Percentiles rank a stretch among this genome's conserved stretches.
Conservation (phyloP, 2,329 filamentous ascomycete genomes). For the Clarireedia paspali region DNA sequence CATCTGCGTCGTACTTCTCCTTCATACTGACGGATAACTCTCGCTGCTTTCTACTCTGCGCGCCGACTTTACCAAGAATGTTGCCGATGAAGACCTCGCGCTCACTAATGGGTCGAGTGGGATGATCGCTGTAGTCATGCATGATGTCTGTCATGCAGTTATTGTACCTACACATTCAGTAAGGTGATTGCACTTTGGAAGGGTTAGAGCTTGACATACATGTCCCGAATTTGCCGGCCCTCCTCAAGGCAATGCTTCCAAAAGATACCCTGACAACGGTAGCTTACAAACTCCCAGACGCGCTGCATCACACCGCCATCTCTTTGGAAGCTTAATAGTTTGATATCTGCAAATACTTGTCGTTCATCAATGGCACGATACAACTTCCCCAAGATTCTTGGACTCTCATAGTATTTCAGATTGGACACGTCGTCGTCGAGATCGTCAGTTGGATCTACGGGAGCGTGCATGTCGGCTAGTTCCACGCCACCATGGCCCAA, state of each 20-base stretch:
- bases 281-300: conserved; percentile 35
- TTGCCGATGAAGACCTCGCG: conserved; percentile 49
- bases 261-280: conserved; percentile 27
- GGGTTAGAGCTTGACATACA: conserved; percentile 32
- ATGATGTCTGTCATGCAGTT: conserved; percentile 41
- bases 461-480: conserved; percentile 1
- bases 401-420: conserved; percentile 55
- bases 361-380: conserved; percentile 69
- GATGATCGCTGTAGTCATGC: conserved; percentile 35
- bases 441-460: conserved; percentile 32
- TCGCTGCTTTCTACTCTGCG: conserved; percentile 32
- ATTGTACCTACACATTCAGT: conserved; percentile 38
- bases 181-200: background rate
- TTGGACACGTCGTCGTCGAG: conserved; percentile 41
- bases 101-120: conserved; percentile 37
- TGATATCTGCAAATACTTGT: conserved; percentile 42
- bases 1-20: conserved; percentile 35
- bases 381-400: conserved; percentile 61
- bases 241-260: conserved; percentile 33
- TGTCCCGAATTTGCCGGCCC: conserved; percentile 35
- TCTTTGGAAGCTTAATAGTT: background rate
- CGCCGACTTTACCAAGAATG: conserved; percentile 43
- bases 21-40: conserved; percentile 36
- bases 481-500: conserved; percentile 19
- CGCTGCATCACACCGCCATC: conserved; percentile 19